phyloP scores from a whole-genome alignment of 805 yeast genomes.

The Wickerhamomyces canadensis region DNA sequence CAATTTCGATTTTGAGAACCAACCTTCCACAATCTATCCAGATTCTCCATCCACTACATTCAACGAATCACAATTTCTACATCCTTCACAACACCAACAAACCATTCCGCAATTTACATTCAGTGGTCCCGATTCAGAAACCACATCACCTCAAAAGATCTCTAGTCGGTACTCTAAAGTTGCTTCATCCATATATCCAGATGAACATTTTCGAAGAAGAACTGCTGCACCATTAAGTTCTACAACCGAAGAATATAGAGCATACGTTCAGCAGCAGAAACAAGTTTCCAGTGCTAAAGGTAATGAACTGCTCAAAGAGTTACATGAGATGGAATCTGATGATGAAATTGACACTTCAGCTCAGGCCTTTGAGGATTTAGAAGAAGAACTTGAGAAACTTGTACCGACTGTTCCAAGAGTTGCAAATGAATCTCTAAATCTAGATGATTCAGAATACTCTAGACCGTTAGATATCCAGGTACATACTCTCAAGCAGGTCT shows the following conservation, averaged over 20 bases:
- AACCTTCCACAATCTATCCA: no score
- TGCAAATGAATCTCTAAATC: background rate
- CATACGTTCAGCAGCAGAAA: background rate
- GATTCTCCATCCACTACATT: no score
- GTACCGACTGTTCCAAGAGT: no score
- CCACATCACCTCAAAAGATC: no score
- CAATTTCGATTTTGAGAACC: no score
- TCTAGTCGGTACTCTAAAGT: no score
- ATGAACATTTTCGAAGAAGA: conserved; percentile 6
- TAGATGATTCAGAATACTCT: background rate
- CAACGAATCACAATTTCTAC: background rate
- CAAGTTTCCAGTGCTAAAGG: background rate
- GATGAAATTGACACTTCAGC: conserved; percentile 4
- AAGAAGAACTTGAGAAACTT: conserved; percentile 15
- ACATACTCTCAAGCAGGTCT: conserved; percentile 13
- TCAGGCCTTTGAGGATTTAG: conserved; percentile 15
- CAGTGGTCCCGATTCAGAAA: background rate
- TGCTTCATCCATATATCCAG: conserved; percentile 10
- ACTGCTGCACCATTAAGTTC: background rate
- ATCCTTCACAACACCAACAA: background rate
- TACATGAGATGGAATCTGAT: no score
- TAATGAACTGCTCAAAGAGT: background rate
- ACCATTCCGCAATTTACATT: background rate
- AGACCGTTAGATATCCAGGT: conserved; percentile 7
- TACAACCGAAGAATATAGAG: background rate